phyloP scores from a whole-genome alignment of 2,329 filamentous ascomycete genomes.

The Arthrobotrys pseudoclavata region DNA sequence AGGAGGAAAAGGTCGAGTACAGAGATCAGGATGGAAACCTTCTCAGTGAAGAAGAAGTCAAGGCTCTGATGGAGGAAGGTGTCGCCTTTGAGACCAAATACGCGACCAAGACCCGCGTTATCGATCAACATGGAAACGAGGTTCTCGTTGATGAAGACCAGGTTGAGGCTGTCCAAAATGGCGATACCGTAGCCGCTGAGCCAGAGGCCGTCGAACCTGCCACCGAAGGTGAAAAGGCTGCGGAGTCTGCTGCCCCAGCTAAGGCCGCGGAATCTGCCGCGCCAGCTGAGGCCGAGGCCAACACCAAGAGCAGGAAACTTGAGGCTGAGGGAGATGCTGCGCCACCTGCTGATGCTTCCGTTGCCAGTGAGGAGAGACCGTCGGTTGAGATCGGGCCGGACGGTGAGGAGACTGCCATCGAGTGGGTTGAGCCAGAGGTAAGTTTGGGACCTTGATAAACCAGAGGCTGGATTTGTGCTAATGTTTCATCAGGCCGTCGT shows the following conservation, averaged over 20 bases:
- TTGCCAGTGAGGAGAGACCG: slow-evolving; percentile 19
- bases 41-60: slow-evolving; percentile 84
- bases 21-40: slow-evolving; percentile 94
- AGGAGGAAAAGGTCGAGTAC: slow-evolving; percentile 91
- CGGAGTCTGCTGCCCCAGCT: slow-evolving; percentile 15
- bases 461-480: not conserved
- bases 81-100: slow-evolving; percentile 96
- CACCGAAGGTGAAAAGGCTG: slow-evolving; percentile 29
- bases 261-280: slow-evolving; percentile 28
- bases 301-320: slow-evolving; percentile 53
- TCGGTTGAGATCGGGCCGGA: slow-evolving; percentile 22
- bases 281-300: slow-evolving; percentile 38
- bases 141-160: slow-evolving; percentile 67
- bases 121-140: slow-evolving; percentile 85
- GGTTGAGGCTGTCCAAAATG: slow-evolving; percentile 34
- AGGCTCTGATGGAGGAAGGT: slow-evolving; percentile 82
- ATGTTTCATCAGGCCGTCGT: not conserved
- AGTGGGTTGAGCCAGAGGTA: slow-evolving; percentile 35
- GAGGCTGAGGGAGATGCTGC: slow-evolving; percentile 41
- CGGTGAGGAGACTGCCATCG: slow-evolving; percentile 25
- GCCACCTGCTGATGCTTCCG: slow-evolving; percentile 41
- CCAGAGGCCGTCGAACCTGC: slow-evolving; percentile 57
- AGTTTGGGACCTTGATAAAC: slow-evolving; percentile 6
- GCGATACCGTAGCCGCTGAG: slow-evolving; percentile 23
- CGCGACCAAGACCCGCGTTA: slow-evolving; percentile 89